Conservation (phyloP, 768 basidiomycete species). For the Tephrocybe sp. region DNA sequence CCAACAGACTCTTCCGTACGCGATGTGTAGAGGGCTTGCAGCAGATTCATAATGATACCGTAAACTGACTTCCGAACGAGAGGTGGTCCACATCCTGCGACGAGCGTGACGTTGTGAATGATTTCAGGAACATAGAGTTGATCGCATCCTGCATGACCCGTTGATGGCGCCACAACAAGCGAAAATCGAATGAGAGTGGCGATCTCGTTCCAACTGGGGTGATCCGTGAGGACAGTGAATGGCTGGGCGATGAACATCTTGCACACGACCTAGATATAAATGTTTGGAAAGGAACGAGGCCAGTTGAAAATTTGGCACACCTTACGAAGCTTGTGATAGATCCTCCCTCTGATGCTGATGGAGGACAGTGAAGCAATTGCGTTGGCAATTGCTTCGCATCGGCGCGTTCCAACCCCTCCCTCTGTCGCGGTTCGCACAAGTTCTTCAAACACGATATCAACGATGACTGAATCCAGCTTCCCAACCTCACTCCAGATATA, state of each 20-base stretch:
- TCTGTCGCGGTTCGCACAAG: conserved; percentile 82
- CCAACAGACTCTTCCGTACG: conserved; percentile 60
- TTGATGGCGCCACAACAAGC: conserved; percentile 68
- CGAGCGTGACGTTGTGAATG: conserved; percentile 76
- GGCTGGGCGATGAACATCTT: conserved; percentile 64
- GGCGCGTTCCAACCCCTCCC: conserved; percentile 71
- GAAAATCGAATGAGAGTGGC: conserved; percentile 77
- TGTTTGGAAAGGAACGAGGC: background rate
- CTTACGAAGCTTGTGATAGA: conserved; percentile 80
- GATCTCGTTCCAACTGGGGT: conserved; percentile 79
- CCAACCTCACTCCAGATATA: conserved; percentile 79
- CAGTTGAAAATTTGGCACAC: conserved; percentile 32
- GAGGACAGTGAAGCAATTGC: conserved; percentile 75
- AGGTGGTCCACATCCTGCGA: conserved; percentile 72
- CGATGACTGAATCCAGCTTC: conserved; percentile 61
- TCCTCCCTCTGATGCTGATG: conserved; percentile 73
- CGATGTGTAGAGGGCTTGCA: conserved; percentile 72
- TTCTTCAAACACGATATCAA: conserved; percentile 79
- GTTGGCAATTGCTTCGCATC: conserved; percentile 76
- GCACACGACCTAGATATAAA: conserved; percentile 55
- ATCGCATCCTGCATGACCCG: conserved; percentile 59
- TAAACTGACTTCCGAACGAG: conserved; percentile 80
- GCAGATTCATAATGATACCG: conserved; percentile 77
- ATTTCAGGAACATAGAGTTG: conserved; percentile 85
- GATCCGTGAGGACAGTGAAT: conserved; percentile 64